A percentile compares a stretch with the other conserved stretches of the same genome.
Evolutionary conservation across 1,139 yeast species (phyloP).

Genomic region (Saccharomyces hybrid): DNA sequence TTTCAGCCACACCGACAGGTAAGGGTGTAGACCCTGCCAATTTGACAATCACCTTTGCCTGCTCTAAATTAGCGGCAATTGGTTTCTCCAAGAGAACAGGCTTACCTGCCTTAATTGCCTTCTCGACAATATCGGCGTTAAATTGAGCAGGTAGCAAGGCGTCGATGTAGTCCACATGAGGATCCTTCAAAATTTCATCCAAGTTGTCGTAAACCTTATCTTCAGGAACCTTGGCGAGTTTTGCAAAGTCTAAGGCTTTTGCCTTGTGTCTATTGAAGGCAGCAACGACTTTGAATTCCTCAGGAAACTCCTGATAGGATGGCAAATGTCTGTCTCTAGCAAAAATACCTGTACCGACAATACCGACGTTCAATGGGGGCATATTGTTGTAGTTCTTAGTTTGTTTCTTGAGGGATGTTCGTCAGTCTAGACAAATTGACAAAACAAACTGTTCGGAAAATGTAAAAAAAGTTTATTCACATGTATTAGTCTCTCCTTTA

Average conservation of each 20-base stretch:
- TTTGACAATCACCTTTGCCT: constrained; percentile 71
- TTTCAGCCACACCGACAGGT: constrained; percentile 75
- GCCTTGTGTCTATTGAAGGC: constrained; percentile 75
- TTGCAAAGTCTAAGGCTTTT: constrained; percentile 78
- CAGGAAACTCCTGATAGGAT: constrained; percentile 43
- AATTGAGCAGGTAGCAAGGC: constrained; percentile 80
- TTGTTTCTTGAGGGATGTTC: not conserved
- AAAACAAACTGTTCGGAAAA: not conserved
- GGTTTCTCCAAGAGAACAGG: constrained; percentile 85
- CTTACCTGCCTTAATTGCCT: constrained; percentile 57
- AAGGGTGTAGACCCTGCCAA: constrained; percentile 49
- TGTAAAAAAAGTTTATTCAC: not conserved
- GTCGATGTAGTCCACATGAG: constrained; percentile 65
- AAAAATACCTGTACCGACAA: constrained; percentile 88
- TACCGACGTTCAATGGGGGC: constrained; percentile 48
- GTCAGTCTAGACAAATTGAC: not conserved
- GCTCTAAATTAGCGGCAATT: constrained; percentile 74
- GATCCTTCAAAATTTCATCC: constrained; percentile 58
- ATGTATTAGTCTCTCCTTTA: not conserved
- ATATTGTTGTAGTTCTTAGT: not conserved
- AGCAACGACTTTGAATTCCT: constrained; percentile 44
- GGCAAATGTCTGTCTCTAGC: constrained; percentile 83
- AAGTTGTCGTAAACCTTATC: constrained; percentile 54
- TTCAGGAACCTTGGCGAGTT: constrained; percentile 45
- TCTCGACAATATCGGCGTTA: constrained; percentile 58